phyloP scores from a whole-genome alignment of 2,329 filamentous ascomycete species.

The Nemania bipapillata region DNA sequence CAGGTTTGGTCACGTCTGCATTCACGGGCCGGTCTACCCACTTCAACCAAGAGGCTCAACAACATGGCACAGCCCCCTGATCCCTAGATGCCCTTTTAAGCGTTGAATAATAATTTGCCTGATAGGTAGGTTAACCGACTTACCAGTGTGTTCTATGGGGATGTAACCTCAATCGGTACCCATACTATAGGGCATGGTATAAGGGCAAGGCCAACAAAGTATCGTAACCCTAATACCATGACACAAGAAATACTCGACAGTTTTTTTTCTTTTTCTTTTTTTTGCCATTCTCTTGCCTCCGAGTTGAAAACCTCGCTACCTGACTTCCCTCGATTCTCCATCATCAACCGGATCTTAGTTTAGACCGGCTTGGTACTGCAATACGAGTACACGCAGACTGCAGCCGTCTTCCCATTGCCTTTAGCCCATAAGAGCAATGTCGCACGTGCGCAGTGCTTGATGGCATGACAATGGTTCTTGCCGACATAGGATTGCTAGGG shows the following conservation, averaged over 20 bases:
- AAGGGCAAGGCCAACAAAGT: constrained; percentile 1
- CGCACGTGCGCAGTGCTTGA: constrained; percentile 26
- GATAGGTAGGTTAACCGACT: constrained; percentile 11
- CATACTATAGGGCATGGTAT: constrained; percentile 7
- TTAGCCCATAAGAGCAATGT: constrained; percentile 14
- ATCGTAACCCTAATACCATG: constrained; percentile 16
- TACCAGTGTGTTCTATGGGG: constrained; percentile 9
- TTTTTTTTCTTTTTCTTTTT: not conserved
- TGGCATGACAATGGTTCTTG: constrained; percentile 19
- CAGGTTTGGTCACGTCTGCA: constrained; percentile 21
- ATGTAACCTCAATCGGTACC: constrained; percentile 14
- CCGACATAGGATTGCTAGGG: constrained; percentile 11
- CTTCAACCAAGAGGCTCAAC: constrained; percentile 35
- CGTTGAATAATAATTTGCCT: constrained; percentile 1
- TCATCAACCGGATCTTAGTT: constrained; percentile 11
- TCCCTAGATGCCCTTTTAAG: constrained; percentile 25
- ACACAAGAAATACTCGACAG: constrained; percentile 5
- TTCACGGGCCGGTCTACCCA: constrained; percentile 12
- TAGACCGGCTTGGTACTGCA: constrained; percentile 15
- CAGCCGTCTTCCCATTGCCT: not conserved
- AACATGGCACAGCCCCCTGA: constrained; percentile 20
- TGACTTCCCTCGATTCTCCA: constrained; percentile 2
- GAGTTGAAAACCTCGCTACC: constrained; percentile 16
- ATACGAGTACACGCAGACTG: constrained; percentile 16
- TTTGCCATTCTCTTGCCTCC: not conserved